phyloP scores from a whole-genome alignment of 768 basidiomycete genomes.

The Auricularia auricula-judae region DNA sequence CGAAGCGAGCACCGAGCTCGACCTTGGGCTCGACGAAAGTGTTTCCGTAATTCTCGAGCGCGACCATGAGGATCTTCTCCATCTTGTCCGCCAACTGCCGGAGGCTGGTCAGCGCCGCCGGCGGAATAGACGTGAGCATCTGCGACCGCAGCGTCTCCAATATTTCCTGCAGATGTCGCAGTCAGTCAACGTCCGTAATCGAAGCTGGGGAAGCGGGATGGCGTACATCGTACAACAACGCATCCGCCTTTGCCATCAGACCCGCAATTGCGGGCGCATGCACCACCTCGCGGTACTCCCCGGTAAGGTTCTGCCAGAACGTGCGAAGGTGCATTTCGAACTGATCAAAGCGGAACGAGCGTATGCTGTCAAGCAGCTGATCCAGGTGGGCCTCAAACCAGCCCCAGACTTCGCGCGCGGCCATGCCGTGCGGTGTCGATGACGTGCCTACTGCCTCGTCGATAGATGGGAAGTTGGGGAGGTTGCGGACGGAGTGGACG shows the following conservation, averaged over 20 bases:
- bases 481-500: conserved; percentile 56
- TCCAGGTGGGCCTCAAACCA: conserved; percentile 92
- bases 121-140: conserved; percentile 67
- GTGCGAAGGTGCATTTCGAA: conserved; percentile 79
- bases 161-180: conserved; percentile 49
- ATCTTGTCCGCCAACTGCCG: conserved; percentile 81
- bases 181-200: conserved; percentile 8
- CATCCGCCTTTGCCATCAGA: conserved; percentile 82
- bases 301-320: conserved; percentile 71
- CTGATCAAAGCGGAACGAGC: conserved; percentile 75
- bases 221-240: conserved; percentile 82
- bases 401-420: conserved; percentile 79
- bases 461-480: conserved; percentile 74
- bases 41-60: conserved; percentile 73
- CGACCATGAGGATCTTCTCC: conserved; percentile 78
- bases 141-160: conserved; percentile 75
- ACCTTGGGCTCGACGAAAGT: conserved; percentile 90
- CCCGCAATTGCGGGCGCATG: conserved; percentile 83
- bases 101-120: conserved; percentile 55
- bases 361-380: conserved; percentile 63
- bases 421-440: conserved; percentile 63
- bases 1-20: conserved; percentile 82
- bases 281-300: conserved; percentile 75
- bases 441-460: conserved; percentile 72
- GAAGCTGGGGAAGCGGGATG: conserved; percentile 8